phyloP scores from a whole-genome alignment of 2,329 filamentous ascomycete genomes.

The Camillea tinctor region DNA sequence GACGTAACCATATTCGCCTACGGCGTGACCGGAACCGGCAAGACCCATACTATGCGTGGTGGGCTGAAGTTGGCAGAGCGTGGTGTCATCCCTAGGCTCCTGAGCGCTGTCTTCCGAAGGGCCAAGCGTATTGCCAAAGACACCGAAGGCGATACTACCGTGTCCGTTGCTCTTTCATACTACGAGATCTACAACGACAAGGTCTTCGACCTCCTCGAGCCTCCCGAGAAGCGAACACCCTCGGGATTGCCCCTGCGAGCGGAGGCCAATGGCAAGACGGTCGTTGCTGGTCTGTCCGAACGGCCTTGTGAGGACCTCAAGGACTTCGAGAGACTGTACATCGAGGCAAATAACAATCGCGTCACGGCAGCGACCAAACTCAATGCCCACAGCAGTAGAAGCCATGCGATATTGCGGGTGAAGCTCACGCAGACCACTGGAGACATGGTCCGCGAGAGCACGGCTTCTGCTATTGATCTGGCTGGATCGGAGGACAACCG shows the following conservation, averaged over 20 bases:
- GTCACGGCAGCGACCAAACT: constrained; percentile 89
- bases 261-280: constrained; percentile 82
- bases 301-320: constrained; percentile 79
- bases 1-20: constrained; percentile 92
- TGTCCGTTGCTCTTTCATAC: constrained; percentile 79
- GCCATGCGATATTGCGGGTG: constrained; percentile 87
- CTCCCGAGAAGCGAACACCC: constrained; percentile 80
- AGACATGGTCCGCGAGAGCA: constrained; percentile 70
- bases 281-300: constrained; percentile 83
- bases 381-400: constrained; percentile 86
- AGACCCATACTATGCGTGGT: constrained; percentile 95
- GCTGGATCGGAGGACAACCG: constrained; percentile 96
- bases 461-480: constrained; percentile 89
- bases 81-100: constrained; percentile 80
- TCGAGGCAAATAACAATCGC: constrained; percentile 87
- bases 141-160: constrained; percentile 64
- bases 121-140: constrained; percentile 85
- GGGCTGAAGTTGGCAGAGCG: constrained; percentile 82
- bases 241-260: constrained; percentile 79
- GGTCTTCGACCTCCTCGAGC: constrained; percentile 86
- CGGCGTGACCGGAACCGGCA: constrained; percentile 88
- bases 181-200: constrained; percentile 98
- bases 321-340: constrained; percentile 87
- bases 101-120: constrained; percentile 82
- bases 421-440: constrained; percentile 77